Evolutionary conservation across 129 eudicot species (phyloP).

Genomic region (Chrysanthemum lavandulifolium): DNA sequence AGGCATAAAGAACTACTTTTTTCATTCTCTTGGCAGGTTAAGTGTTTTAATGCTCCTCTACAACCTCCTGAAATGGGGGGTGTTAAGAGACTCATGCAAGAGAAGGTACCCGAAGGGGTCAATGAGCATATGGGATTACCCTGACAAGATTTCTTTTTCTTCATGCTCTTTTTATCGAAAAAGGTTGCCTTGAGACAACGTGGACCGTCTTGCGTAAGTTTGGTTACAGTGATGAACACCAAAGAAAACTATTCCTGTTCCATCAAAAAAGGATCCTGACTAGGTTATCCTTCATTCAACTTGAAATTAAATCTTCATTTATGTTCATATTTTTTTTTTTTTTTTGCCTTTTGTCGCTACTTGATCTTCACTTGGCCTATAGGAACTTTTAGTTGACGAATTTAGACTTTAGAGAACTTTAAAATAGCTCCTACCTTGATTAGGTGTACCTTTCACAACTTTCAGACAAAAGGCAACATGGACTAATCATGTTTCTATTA

Average conservation of each 20-base stretch:
- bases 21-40: slow-evolving; percentile 53
- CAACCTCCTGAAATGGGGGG: slow-evolving; percentile 96
- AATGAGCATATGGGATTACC: slow-evolving; percentile 60
- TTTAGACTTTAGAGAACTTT: not conserved
- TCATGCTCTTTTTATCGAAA: no score
- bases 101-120: not conserved
- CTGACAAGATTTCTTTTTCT: no score
- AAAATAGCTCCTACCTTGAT: not conserved
- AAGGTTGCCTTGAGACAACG: no score
- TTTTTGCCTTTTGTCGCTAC: not conserved
- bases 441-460: not conserved
- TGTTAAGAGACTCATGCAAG: slow-evolving; percentile 91
- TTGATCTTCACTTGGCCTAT: slow-evolving; percentile 7
- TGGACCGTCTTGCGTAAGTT: no score
- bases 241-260: slow-evolving; percentile 58
- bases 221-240: no score
- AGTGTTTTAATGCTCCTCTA: slow-evolving; percentile 92
- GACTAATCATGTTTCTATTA: not conserved
- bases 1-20: slow-evolving; percentile 18
- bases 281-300: slow-evolving; percentile 48
- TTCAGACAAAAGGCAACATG: not conserved
- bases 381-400: not conserved
- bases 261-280: slow-evolving; percentile 66
- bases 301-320: not conserved
- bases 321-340: not conserved